phyloP scores from a whole-genome alignment of 768 basidiomycete species.

The Rhizopogon roseolus region DNA sequence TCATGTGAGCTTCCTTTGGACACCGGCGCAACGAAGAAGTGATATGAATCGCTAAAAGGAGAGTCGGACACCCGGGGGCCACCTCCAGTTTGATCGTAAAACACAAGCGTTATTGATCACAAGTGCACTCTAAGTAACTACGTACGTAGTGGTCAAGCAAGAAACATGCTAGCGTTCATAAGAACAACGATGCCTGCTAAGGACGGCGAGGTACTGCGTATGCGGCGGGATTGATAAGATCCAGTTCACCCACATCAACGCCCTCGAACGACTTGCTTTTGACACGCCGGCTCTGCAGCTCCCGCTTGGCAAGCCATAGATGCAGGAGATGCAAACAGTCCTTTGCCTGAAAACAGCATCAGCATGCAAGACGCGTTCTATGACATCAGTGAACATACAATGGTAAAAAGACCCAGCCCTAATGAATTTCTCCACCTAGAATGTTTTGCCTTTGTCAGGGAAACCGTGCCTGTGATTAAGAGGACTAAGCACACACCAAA shows the following conservation, averaged over 20 bases:
- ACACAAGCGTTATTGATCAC: background rate
- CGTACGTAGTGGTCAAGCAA: background rate
- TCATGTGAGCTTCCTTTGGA: background rate
- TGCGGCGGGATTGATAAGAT: conserved; percentile 44
- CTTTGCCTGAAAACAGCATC: conserved; percentile 41
- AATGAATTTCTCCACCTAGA: conserved; percentile 62
- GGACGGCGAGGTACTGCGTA: conserved; percentile 7
- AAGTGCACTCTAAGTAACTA: background rate
- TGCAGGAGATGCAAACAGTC: conserved; percentile 66
- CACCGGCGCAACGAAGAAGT: too few species aligned
- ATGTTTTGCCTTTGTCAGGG: background rate
- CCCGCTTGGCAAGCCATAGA: conserved; percentile 65
- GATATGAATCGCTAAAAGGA: background rate
- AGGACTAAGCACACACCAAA: conserved; percentile 43
- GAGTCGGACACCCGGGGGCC: background rate
- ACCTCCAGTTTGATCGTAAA: background rate
- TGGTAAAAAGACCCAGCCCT: conserved; percentile 63
- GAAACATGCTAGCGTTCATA: background rate
- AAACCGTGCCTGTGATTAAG: background rate
- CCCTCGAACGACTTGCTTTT: conserved; percentile 71
- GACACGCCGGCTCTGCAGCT: conserved; percentile 62
- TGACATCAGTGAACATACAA: conserved; percentile 35
- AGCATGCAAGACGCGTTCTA: background rate
- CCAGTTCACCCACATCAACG: conserved; percentile 61
- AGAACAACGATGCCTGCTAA: background rate